Base-by-base conservation (phyloP, 805 yeast genomes). In the Teunomyces gatunensis region DNA sequence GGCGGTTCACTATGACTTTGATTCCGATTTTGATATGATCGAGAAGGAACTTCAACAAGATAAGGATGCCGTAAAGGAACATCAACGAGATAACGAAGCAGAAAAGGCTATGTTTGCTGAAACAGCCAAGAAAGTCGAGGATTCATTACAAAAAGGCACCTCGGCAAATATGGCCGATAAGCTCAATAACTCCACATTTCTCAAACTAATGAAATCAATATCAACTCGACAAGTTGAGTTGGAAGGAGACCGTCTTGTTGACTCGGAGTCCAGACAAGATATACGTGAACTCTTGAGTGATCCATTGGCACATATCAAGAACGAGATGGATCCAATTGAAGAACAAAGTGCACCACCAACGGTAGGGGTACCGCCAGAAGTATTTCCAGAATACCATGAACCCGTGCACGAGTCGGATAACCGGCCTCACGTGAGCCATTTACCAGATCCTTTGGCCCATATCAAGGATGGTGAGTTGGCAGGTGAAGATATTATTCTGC, bases 371-470 rank as follows among this genome's bases (percentile, higher is more conserved):
- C 39, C 34, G n/a, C 42, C 33, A 1, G 20, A 15, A 6, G 15
- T 17, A 4, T 6, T 29, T 5, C 27, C 40, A 7, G 36, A 50
- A 41, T 44, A 50, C 34, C 50, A 58, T 54, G 17, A 51, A 32
- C 55, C 64, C 35, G 42, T 53, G 50, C 27, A 54, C 39, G 35
- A 46, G 47, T 18, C 10, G 11, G 29, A 39, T 7, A 37, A 21
- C 28, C 13, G 40, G 17, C 28, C 42, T 10, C 42, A 35, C 3
- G 41, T 34, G 9, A 59, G 58, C 49, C 71, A 61, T 40, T 58
- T 71, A 28, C 77, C 78, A 1, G 78, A 73, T 45, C 78, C 78
- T 0, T 57, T 73, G 41, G 73, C 75, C 4, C 78, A 73, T 49
- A 64, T 73, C 18, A 58, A 57, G 36, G 75, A 73, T 45, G 77